phyloP scores from a whole-genome alignment of 176 grass and related monocot species.

The Puccinellia tenuiflora region DNA sequence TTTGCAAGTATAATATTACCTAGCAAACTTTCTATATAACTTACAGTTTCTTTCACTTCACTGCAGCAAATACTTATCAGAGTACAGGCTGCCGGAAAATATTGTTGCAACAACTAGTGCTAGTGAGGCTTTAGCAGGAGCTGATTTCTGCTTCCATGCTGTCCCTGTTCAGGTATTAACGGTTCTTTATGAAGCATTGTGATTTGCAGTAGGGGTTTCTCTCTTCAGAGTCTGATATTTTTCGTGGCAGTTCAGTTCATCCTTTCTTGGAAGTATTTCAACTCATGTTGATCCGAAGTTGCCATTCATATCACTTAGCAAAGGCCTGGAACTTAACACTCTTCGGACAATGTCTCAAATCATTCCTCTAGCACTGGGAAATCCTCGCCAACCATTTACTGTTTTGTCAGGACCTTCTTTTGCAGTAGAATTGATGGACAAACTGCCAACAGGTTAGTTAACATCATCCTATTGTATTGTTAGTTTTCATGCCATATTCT shows the following conservation, averaged over 20 bases:
- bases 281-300: slow-evolving; percentile 77
- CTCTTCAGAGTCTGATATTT: slow-evolving; percentile 18
- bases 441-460: slow-evolving; percentile 78
- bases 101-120: slow-evolving; percentile 75
- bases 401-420: slow-evolving; percentile 86
- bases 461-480: background rate
- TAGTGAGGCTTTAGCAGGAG: slow-evolving; percentile 68
- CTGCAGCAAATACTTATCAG: slow-evolving; percentile 76
- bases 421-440: slow-evolving; percentile 86
- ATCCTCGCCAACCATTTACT: slow-evolving; percentile 70
- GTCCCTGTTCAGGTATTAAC: slow-evolving; percentile 88
- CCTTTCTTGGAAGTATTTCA: slow-evolving; percentile 76
- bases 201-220: background rate
- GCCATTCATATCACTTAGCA: slow-evolving; percentile 94
- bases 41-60: slow-evolving; percentile 15
- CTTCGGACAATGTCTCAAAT: slow-evolving; percentile 96
- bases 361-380: slow-evolving; percentile 61
- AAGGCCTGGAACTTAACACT: slow-evolving; percentile 88
- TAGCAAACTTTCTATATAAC: background rate
- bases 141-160: slow-evolving; percentile 96
- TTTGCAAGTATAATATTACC: background rate
- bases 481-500: background rate
- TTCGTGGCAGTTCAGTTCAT: slow-evolving; percentile 92
- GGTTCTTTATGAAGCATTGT: slow-evolving; percentile 13
- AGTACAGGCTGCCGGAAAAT: slow-evolving; percentile 73